These are phyloP conservation scores for Zychaea mexicana DNA, from an alignment of 371 early-diverging fungal species.

Conservation along the genomic window DNA sequence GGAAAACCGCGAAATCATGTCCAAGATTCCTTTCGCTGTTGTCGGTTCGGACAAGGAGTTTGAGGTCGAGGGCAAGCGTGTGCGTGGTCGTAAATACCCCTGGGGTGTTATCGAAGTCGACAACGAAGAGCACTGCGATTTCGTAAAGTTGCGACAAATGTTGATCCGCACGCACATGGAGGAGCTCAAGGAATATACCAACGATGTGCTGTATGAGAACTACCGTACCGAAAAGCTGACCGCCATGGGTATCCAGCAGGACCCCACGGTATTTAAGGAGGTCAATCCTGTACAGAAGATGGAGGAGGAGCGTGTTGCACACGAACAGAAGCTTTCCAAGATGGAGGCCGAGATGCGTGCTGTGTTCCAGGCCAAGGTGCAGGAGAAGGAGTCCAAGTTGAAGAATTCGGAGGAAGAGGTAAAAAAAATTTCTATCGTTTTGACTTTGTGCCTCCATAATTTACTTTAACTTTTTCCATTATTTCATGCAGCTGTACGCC, in stretches of 20 bases:
- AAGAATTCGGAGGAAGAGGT: constrained; percentile 96
- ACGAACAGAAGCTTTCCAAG: constrained; percentile 95
- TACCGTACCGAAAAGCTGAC: constrained; percentile 92
- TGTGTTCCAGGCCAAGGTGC: constrained; percentile 97
- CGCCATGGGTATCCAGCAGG: constrained; percentile 83
- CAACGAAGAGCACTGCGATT: constrained; percentile 90
- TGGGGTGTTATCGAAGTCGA: constrained; percentile 98
- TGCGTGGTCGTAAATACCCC: constrained; percentile 93
- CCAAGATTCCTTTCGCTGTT: constrained; percentile 96
- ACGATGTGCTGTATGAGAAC: constrained; percentile 94
- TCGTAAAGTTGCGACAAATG: constrained; percentile 94
- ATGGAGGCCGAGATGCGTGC: constrained; percentile 98
- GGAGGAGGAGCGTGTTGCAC: constrained; percentile 91
- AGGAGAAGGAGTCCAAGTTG: constrained; percentile 96
- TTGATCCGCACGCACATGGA: constrained; percentile 89
- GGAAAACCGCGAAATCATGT: constrained; percentile 94
- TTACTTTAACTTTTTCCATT: background rate
- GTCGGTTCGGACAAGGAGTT: constrained; percentile 94
- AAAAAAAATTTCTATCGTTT: too few relatives aligned
- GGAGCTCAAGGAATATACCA: constrained; percentile 92
- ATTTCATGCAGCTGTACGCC: constrained; percentile 70
- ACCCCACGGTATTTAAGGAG: constrained; percentile 80
- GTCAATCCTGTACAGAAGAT: constrained; percentile 86
- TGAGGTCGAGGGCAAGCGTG: constrained; percentile 79
- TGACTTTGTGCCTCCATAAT: too few relatives aligned